phyloP scores from a whole-genome alignment of 2,329 filamentous ascomycete genomes.

The Cladosporium sp. region DNA sequence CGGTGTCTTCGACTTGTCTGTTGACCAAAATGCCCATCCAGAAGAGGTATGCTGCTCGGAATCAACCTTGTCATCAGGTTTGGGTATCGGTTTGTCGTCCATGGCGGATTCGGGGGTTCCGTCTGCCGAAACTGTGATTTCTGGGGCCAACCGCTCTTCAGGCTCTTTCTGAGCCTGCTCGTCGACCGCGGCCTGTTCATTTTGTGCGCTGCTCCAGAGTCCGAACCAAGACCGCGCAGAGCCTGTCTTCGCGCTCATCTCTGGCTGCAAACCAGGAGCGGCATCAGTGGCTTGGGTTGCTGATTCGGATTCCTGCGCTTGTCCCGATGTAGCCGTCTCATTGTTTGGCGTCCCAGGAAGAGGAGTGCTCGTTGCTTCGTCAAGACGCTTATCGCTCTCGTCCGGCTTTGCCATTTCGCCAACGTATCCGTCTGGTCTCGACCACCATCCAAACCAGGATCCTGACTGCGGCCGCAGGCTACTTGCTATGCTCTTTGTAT shows the following conservation, averaged over 20 bases:
- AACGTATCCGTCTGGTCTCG: conserved; percentile 48
- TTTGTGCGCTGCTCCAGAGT: conserved; percentile 51
- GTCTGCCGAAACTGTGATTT: conserved; percentile 22
- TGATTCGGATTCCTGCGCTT: neutral
- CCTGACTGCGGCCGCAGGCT: conserved; percentile 28
- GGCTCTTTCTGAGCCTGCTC: conserved; percentile 25
- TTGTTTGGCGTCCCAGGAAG: conserved; percentile 38
- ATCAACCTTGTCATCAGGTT: conserved; percentile 5
- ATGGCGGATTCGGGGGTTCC: conserved; percentile 11
- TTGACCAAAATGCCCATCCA: conserved; percentile 81
- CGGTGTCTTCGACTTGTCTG: conserved; percentile 55
- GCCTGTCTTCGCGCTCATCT: conserved; percentile 25
- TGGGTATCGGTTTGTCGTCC: neutral
- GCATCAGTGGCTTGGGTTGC: neutral
- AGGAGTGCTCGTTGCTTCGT: conserved; percentile 43
- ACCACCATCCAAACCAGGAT: conserved; percentile 52
- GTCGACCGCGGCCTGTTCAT: conserved; percentile 35
- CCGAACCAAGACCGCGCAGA: conserved; percentile 49
- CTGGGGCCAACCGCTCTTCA: conserved; percentile 21
- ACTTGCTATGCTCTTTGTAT: conserved; percentile 22
- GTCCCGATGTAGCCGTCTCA: neutral
- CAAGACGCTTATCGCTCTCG: conserved; percentile 32
- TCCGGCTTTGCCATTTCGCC: conserved; percentile 39
- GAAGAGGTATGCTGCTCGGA: conserved; percentile 49
- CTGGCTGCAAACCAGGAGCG: conserved; percentile 22